Base-by-base conservation (phyloP, 1,284 basidiomycete species). In the Pseudozyma sp. region DNA sequence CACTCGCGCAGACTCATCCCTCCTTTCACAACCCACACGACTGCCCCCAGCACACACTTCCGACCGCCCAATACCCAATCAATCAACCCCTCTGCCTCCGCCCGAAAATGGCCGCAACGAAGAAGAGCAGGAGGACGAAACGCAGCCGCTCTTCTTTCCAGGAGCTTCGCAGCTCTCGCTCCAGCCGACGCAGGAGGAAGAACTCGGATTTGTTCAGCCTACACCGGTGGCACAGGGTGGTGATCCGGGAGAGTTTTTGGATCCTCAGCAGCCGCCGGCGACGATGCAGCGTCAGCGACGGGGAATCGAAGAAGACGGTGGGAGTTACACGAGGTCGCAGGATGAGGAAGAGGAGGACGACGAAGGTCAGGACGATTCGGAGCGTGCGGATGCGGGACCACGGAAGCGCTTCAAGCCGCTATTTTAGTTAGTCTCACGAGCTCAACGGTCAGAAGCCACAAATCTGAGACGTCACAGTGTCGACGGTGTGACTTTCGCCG, bases 81-180 rank as follows among this genome's bases (percentile, higher is more conserved):
- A 68, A 35, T 56, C 57, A 3, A 67, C 64, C 14, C 64, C 64
- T 6, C 52, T 54, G 31, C 46, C 46, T 14, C 46, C 11, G 8
- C 31, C 31, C 46, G 30, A 35, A 10, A 14, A 11, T 37, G 16
- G 4, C 34, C 3, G 6, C 35, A 29, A 6, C 10, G 43, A 7
- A 17, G n/a, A 42, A 7, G 40, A 42, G n/a, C 40, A 42, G 11
- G 40, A 42, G 0, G 54, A 56, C 19, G 40, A 51, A 10, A 53
- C 65, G 10, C 58, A 68, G 39, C 70, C 70, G 0, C 61, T 73
- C 31, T 73, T 74, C 55, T 74, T 68, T 53, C 66, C 66, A 5
- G 58, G 57, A 13, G 56, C 57, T 24, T 65, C 61, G 6, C 61
- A 73, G 33, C 48, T 52, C 11, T 59, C 47, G 1, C 19, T 54